Evolutionary conservation across 169 alveolate species (phyloP).

Genomic region (Theileria orientalis): DNA sequence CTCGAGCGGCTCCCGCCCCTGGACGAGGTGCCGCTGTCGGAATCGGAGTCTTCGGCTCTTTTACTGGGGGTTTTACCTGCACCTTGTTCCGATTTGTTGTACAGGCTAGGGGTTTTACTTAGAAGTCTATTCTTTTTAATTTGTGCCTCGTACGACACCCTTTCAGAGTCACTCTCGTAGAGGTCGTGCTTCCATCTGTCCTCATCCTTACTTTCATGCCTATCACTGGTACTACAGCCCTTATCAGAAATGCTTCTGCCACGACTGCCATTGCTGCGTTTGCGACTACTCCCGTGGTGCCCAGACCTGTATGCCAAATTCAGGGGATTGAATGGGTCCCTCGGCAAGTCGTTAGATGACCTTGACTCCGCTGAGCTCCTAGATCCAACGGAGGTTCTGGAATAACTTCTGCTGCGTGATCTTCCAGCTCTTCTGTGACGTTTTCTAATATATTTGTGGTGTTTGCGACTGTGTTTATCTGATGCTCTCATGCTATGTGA

Average conservation of each 20-base stretch:
- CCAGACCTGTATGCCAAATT: slow-evolving; percentile 30
- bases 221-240: not conserved
- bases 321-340: slow-evolving; percentile 63
- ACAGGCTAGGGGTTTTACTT: not conserved
- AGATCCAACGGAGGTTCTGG: too few species aligned
- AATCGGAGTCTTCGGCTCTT: slow-evolving; percentile 5
- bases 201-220: not conserved
- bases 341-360: slow-evolving; percentile 36
- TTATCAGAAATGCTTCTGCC: not conserved
- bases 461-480: too few species aligned
- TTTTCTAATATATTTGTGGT: too few species aligned
- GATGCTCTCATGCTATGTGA: too few species aligned
- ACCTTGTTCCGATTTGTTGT: not conserved
- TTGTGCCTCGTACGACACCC: slow-evolving; percentile 11
- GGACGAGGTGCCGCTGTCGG: too few species aligned
- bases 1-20: too few species aligned
- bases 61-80: not conserved
- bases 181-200: slow-evolving; percentile 57
- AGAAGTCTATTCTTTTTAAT: not conserved
- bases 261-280: not conserved
- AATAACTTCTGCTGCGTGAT: too few species aligned
- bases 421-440: too few species aligned
- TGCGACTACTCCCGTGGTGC: not conserved
- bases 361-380: too few species aligned
- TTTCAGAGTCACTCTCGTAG: slow-evolving; percentile 16